Percentiles rank a stretch among this genome's conserved stretches.
Conservation (phyloP, 257 asterid species). For the Solanum tarijense region DNA sequence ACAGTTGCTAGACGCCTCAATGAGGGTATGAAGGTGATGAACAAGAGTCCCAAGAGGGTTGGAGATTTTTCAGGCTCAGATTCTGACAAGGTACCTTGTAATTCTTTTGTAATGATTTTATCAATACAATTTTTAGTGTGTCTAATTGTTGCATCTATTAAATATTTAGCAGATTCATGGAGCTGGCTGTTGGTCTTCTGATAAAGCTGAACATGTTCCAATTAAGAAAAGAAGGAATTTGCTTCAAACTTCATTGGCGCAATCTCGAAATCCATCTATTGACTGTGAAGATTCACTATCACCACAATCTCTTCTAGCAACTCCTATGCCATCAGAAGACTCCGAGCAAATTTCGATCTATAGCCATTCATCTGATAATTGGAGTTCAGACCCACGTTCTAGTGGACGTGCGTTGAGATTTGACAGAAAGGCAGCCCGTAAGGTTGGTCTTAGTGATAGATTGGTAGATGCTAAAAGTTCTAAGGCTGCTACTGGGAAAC, state of each 20-base stretch:
- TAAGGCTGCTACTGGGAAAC: slow-evolving; percentile 12
- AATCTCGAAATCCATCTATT: slow-evolving; percentile 15
- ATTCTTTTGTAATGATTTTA: not conserved
- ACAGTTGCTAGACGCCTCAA: slow-evolving; percentile 43
- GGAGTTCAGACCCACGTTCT: not conserved
- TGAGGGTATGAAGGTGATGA: slow-evolving; percentile 20
- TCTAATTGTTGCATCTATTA: not conserved
- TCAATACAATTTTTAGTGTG: not conserved
- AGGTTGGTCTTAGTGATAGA: slow-evolving; percentile 8
- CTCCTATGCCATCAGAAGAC: slow-evolving; percentile 45
- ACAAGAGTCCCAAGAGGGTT: slow-evolving; percentile 58
- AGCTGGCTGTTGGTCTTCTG: slow-evolving; percentile 14
- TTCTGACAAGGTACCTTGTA: slow-evolving; percentile 52
- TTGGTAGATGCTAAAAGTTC: slow-evolving; percentile 5
- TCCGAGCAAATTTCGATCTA: slow-evolving; percentile 23
- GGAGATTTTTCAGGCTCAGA: slow-evolving; percentile 64
- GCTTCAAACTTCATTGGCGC: slow-evolving; percentile 34
- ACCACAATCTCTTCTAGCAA: slow-evolving; percentile 13
- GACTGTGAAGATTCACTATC: slow-evolving; percentile 20
- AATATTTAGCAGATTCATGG: slow-evolving; percentile 39
- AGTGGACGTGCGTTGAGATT: slow-evolving; percentile 12
- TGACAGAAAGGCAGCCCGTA: slow-evolving; percentile 12
- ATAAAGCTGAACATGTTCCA: slow-evolving; percentile 41
- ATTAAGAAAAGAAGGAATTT: slow-evolving; percentile 57
- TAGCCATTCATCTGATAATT: slow-evolving; percentile 25